A percentile compares a stretch with the other conserved stretches of the same genome.
These are phyloP conservation scores for Penicillium sp. DNA, from an alignment of 2,329 filamentous ascomycete species.

Conservation along the genomic window DNA sequence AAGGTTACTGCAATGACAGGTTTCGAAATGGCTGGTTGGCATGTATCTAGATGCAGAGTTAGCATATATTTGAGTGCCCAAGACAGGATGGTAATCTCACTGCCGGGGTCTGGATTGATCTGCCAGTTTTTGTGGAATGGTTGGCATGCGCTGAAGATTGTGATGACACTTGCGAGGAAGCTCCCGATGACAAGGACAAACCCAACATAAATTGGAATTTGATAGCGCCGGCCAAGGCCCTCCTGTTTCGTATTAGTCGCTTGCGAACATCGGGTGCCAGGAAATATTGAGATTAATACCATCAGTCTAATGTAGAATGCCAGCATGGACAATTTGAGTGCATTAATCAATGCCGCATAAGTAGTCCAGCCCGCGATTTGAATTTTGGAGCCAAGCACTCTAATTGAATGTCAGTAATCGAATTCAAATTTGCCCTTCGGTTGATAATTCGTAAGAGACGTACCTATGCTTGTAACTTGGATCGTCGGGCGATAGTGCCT, in stretches of 20 bases:
- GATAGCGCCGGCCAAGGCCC: conserved; percentile 21
- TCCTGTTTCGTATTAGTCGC: conserved; percentile 10
- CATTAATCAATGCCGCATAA: conserved; percentile 44
- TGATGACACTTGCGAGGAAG: conserved; percentile 42
- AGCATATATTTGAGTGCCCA: not conserved
- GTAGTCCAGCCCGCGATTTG: conserved; percentile 46
- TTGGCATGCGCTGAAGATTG: conserved; percentile 44
- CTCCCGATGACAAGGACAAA: conserved; percentile 41
- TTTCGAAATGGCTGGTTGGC: conserved; percentile 43
- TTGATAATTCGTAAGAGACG: not conserved
- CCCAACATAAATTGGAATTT: conserved; percentile 41
- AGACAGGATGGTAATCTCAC: conserved; percentile 29
- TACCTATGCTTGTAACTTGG: conserved; percentile 38
- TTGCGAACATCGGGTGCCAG: not conserved
- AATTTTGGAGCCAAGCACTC: conserved; percentile 46
- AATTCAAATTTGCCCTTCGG: not conserved
- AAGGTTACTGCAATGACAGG: conserved; percentile 43
- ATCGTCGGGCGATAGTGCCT: conserved; percentile 33
- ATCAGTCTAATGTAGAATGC: conserved; percentile 48
- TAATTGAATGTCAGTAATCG: conserved; percentile 4
- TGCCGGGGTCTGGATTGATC: conserved; percentile 49
- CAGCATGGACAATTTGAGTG: conserved; percentile 46
- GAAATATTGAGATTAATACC: conserved; percentile 11
- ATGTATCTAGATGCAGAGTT: conserved; percentile 28
- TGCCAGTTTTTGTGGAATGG: conserved; percentile 50